phyloP scores from a whole-genome alignment of 495 filamentous ascomycete genomes.

The Neohortaea acidophila region DNA sequence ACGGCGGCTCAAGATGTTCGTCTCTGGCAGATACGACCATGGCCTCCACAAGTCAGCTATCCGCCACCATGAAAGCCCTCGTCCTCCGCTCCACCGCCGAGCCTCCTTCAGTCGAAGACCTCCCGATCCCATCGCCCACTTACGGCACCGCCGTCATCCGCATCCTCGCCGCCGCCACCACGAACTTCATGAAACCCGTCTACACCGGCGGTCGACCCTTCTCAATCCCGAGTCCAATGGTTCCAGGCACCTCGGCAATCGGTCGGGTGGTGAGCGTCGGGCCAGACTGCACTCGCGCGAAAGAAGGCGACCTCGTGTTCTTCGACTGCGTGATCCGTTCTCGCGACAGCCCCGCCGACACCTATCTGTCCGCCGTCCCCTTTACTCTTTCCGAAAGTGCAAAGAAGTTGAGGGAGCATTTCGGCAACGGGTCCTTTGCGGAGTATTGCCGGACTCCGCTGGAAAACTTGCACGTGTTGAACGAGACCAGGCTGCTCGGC shows the following conservation, averaged over 20 bases:
- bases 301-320: conserved; percentile 34
- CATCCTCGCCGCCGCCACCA: conserved; percentile 19
- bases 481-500: conserved; percentile 29
- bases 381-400: conserved; percentile 17
- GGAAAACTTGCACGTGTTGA: conserved; percentile 31
- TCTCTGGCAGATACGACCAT: conserved; percentile 1
- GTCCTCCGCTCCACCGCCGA: conserved; percentile 8
- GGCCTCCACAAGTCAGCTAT: conserved; percentile 1
- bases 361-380: conserved; percentile 27
- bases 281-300: conserved; percentile 30
- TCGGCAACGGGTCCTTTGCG: conserved; percentile 30
- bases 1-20: no score
- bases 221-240: conserved; percentile 18
- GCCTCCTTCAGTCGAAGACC: conserved; percentile 18
- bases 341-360: conserved; percentile 30
- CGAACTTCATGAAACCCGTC: conserved; percentile 24
- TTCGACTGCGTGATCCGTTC: conserved; percentile 30
- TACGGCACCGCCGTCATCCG: conserved; percentile 25
- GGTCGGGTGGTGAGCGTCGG: conserved; percentile 34
- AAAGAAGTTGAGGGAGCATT: conserved; percentile 25
- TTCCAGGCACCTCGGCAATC: conserved; percentile 24
- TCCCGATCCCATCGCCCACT: conserved; percentile 22
- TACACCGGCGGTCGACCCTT: conserved; percentile 24
- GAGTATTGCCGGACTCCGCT: conserved; percentile 32
- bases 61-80: conserved; percentile 12